These are phyloP conservation scores for Mucor racemosus DNA, from an alignment of 371 early-diverging fungal species.

Conservation along the genomic window DNA sequence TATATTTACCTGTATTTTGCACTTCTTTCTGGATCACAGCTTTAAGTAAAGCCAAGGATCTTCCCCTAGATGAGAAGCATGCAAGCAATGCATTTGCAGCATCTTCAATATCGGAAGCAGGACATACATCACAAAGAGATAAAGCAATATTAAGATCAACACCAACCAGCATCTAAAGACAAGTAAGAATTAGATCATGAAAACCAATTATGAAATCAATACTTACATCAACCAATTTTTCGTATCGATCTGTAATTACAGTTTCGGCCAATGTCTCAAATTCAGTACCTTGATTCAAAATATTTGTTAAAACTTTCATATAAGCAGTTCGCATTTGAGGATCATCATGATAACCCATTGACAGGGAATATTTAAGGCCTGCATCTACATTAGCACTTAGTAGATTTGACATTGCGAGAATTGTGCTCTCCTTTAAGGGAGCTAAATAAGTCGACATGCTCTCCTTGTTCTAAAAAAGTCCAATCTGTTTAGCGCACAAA, in stretches of 20 bases:
- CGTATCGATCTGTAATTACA: constrained; percentile 74
- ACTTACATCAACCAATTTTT: constrained; percentile 73
- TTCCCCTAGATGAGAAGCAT: constrained; percentile 80
- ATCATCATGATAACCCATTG: constrained; percentile 93
- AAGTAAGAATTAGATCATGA: background rate
- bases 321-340: constrained; percentile 86
- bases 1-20: constrained; percentile 63
- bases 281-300: constrained; percentile 85
- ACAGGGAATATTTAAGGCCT: constrained; percentile 85
- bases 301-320: constrained; percentile 90
- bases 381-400: constrained; percentile 90
- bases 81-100: constrained; percentile 78
- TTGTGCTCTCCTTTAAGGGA: constrained; percentile 79
- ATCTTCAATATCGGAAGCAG: constrained; percentile 87
- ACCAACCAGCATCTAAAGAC: constrained; percentile 58
- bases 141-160: constrained; percentile 75
- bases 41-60: constrained; percentile 74
- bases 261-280: constrained; percentile 83
- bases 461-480: constrained; percentile 18
- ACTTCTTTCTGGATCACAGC: constrained; percentile 87
- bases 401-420: constrained; percentile 86
- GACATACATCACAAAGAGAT: constrained; percentile 86
- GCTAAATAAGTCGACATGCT: constrained; percentile 41
- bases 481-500: background rate
- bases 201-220: background rate